These are phyloP conservation scores for Chaetomiaceae sp. DNA, from an alignment of 2,329 filamentous ascomycete genomes.

Conservation along the genomic window DNA sequence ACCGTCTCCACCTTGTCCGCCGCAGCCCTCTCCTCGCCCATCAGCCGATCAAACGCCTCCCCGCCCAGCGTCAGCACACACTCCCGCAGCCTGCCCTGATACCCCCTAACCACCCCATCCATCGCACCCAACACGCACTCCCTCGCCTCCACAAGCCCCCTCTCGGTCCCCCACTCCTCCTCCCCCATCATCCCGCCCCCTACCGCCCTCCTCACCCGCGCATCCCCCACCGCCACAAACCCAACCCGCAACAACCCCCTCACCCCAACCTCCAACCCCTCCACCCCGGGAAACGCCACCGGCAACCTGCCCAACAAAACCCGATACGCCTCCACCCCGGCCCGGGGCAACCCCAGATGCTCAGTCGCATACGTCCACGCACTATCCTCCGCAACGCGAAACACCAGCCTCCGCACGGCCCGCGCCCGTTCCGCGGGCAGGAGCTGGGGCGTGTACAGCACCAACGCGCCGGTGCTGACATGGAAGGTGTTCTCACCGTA, in stretches of 20 bases:
- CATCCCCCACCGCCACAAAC: too few relatives aligned
- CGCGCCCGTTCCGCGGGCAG: not conserved
- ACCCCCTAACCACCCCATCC: conserved; percentile 6
- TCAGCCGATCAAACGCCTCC: conserved; percentile 3
- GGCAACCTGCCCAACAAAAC: conserved; percentile 6
- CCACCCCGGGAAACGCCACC: conserved; percentile 11
- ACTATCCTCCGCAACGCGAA: conserved; percentile 4
- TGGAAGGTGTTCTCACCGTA: conserved; percentile 17
- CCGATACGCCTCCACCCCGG: conserved; percentile 7
- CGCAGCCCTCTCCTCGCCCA: not conserved
- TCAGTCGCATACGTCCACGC: conserved; percentile 9
- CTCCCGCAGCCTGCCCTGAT: conserved; percentile 1
- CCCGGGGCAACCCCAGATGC: conserved; percentile 9
- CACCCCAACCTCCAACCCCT: not conserved
- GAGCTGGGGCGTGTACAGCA: conserved; percentile 10
- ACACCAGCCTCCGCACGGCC: conserved; percentile 5
- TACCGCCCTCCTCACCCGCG: too few relatives aligned
- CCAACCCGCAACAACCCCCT: not conserved
- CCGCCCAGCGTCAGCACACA: conserved; percentile 9
- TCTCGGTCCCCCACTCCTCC: not conserved
- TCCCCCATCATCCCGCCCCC: not conserved
- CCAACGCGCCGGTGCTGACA: conserved; percentile 6
- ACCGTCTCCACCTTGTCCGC: conserved; percentile 1
- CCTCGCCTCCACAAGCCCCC: not conserved
- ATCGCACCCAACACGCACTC: conserved; percentile 4